Percentiles rank a stretch among this genome's conserved stretches.
Conservation (phyloP, 495 filamentous ascomycete genomes). For the Pseudomonodictys pantanalensis region DNA sequence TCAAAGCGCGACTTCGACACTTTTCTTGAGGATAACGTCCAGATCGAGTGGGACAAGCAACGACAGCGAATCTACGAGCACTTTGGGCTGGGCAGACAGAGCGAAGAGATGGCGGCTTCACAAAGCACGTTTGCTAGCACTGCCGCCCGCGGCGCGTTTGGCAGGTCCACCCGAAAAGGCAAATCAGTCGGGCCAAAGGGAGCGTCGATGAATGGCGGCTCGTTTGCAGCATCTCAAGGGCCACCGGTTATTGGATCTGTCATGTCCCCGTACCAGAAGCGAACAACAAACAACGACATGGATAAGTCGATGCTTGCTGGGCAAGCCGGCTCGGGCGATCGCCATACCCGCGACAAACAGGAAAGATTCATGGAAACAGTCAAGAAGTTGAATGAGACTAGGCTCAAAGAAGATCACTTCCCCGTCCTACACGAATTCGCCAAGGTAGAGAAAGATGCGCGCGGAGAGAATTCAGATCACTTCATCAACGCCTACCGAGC, state of each 20-base stretch:
- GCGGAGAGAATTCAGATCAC: constrained; percentile 52
- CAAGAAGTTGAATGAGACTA: constrained; percentile 66
- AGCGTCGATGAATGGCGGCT: constrained; percentile 37
- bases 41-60: constrained; percentile 93
- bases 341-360: constrained; percentile 76
- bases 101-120: constrained; percentile 42
- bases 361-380: constrained; percentile 71
- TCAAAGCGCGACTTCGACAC: constrained; percentile 85
- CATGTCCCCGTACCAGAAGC: constrained; percentile 49
- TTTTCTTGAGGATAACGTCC: constrained; percentile 90
- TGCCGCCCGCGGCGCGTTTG: constrained; percentile 53
- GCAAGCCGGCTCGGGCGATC: constrained; percentile 58
- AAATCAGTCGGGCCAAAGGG: constrained; percentile 40
- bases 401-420: constrained; percentile 61
- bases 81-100: constrained; percentile 71
- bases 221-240: constrained; percentile 66
- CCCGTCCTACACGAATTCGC: constrained; percentile 71
- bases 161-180: constrained; percentile 56
- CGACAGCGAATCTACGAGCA: constrained; percentile 90
- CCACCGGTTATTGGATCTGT: constrained; percentile 82
- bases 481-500: constrained; percentile 76
- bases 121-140: constrained; percentile 15
- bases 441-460: constrained; percentile 63
- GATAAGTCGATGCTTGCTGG: constrained; percentile 49
- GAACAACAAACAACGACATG: constrained; percentile 47